A percentile compares a stretch with the other conserved stretches of the same genome.
phyloP scores from a whole-genome alignment of 371 early-diverging fungal genomes.

The Mucor piriformis region DNA sequence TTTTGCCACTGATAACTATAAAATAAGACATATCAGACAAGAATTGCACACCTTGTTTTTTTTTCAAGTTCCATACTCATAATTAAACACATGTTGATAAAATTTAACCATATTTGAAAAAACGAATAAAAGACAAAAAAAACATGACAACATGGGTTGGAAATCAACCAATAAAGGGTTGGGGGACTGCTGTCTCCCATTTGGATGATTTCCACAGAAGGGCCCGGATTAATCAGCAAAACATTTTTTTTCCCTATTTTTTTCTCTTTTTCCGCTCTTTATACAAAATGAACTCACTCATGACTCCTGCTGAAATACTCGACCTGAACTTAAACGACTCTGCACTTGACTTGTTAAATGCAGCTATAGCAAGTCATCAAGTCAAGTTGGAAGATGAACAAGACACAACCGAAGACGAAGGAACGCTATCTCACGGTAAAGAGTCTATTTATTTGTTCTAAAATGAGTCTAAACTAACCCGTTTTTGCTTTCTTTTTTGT shows the following conservation, averaged over 20 bases:
- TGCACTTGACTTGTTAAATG: constrained; percentile 30
- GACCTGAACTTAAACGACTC: constrained; percentile 23
- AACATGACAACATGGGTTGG: constrained; percentile 17
- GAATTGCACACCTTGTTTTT: no score
- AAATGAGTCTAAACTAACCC: background rate
- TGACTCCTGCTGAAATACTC: constrained; percentile 19
- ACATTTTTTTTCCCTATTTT: constrained; percentile 2
- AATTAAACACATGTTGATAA: constrained; percentile 74
- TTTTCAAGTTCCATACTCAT: constrained; percentile 73
- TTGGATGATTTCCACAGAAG: no score
- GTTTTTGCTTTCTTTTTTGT: background rate
- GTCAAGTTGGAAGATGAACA: constrained; percentile 12
- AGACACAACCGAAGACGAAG: background rate
- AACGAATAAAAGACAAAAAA: background rate
- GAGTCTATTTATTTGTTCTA: no score
- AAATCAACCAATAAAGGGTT: background rate
- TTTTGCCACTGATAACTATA: constrained; percentile 78
- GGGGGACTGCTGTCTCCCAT: no score
- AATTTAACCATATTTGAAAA: constrained; percentile 40
- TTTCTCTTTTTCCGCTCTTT: background rate
- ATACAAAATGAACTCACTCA: constrained; percentile 2
- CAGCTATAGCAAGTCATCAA: constrained; percentile 40
- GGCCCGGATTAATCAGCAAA: constrained; percentile 24
- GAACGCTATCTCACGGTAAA: background rate
- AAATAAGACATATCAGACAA: no score